Evolutionary conservation across 2,329 filamentous ascomycete species (phyloP).

Genomic region (Sclerotiophoma versabilis): DNA sequence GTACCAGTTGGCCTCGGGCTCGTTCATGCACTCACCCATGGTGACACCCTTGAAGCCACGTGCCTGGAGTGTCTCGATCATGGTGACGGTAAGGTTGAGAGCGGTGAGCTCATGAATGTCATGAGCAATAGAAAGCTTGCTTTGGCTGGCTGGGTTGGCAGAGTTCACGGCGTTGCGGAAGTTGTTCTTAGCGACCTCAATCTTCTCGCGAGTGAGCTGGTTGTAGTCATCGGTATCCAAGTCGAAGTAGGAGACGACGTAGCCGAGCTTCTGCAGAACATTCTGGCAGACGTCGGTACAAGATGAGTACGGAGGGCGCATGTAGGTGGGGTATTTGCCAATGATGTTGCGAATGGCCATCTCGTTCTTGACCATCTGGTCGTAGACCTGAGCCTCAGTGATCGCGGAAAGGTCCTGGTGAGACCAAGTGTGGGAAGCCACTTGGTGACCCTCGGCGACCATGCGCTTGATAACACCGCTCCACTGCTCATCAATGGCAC

Average conservation of each 20-base stretch:
- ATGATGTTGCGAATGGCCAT: slow-evolving; percentile 63
- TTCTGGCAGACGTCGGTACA: slow-evolving; percentile 51
- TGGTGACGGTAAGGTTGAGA: slow-evolving; percentile 52
- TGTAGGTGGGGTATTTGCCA: slow-evolving; percentile 63
- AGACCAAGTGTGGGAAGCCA: slow-evolving; percentile 66
- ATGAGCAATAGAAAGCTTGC: slow-evolving; percentile 62
- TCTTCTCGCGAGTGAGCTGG: slow-evolving; percentile 36
- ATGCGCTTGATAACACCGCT: slow-evolving; percentile 62
- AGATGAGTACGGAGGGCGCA: slow-evolving; percentile 58
- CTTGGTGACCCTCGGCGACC: slow-evolving; percentile 63
- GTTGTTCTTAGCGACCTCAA: slow-evolving; percentile 43
- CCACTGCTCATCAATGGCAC: slow-evolving; percentile 63
- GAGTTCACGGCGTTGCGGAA: slow-evolving; percentile 54
- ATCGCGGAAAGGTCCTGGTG: slow-evolving; percentile 58
- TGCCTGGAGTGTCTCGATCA: slow-evolving; percentile 50
- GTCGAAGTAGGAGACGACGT: slow-evolving; percentile 67
- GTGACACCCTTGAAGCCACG: slow-evolving; percentile 55
- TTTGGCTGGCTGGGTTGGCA: slow-evolving; percentile 33
- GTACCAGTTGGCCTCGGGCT: slow-evolving; percentile 58
- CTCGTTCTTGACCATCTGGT: slow-evolving; percentile 62
- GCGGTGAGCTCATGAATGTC: slow-evolving; percentile 58
- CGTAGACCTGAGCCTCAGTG: slow-evolving; percentile 51
- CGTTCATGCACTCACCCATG: slow-evolving; percentile 58
- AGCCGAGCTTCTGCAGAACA: slow-evolving; percentile 57
- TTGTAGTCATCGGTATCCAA: slow-evolving; percentile 61